Evolutionary conservation across 2,329 filamentous ascomycete genomes (phyloP).

Genomic region (Dactylellina drechsleri): DNA sequence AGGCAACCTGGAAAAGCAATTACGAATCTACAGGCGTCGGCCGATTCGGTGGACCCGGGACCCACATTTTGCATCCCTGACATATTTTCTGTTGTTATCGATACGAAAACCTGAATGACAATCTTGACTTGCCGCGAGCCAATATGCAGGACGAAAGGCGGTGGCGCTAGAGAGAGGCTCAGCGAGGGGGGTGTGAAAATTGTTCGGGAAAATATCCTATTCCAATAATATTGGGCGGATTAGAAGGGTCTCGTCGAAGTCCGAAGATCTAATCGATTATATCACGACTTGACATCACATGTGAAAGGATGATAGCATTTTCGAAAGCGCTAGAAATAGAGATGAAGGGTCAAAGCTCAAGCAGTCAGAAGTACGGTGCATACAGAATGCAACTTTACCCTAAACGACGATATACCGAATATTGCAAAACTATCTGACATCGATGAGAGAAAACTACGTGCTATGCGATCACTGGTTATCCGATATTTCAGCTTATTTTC

Average conservation of each 20-base stretch:
- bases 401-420: too few relatives aligned
- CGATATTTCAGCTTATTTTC: too few relatives aligned
- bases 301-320: background rate
- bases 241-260: background rate
- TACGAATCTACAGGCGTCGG: background rate
- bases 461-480: too few relatives aligned
- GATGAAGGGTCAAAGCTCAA: slow-evolving; percentile 15
- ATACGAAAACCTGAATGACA: slow-evolving; percentile 1
- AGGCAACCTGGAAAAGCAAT: background rate
- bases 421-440: too few relatives aligned
- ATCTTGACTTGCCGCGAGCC: background rate
- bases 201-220: slow-evolving; percentile 1
- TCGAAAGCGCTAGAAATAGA: background rate
- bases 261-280: background rate
- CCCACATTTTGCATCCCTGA: slow-evolving; percentile 1
- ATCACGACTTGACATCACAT: background rate
- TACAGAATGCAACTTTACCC: too few relatives aligned
- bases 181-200: background rate
- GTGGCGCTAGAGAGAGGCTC: background rate
- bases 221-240: background rate
- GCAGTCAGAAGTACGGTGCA: slow-evolving; percentile 3
- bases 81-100: slow-evolving; percentile 6
- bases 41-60: background rate
- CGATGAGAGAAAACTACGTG: too few relatives aligned
- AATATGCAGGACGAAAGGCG: background rate